phyloP scores from a whole-genome alignment of 2,329 filamentous ascomycete genomes.

The Phialophora tarda region DNA sequence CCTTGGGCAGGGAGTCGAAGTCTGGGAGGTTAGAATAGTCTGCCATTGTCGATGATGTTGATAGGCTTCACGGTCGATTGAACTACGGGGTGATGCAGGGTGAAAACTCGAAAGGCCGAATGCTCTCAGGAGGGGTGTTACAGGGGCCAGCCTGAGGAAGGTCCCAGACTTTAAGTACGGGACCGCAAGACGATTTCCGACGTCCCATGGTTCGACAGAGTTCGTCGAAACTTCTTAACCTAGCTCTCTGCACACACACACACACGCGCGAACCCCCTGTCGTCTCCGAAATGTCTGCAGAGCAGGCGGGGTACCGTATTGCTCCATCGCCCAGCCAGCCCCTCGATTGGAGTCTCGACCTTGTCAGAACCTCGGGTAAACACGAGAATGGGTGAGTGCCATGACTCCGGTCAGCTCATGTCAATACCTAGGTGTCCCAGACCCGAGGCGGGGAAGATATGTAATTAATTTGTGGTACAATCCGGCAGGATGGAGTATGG shows the following conservation, averaged over 20 bases:
- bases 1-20: constrained; percentile 54
- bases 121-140: background rate
- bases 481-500: background rate
- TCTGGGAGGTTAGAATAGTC: constrained; percentile 48
- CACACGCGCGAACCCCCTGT: too few relatives aligned
- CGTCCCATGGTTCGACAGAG: background rate
- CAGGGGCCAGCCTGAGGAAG: too few relatives aligned
- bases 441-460: constrained; percentile 1
- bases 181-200: background rate
- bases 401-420: background rate
- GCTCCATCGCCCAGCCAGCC: background rate
- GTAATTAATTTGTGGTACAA: background rate
- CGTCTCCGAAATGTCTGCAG: background rate
- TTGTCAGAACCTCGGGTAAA: constrained; percentile 15
- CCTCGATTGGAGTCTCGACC: background rate
- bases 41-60: constrained; percentile 16
- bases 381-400: background rate
- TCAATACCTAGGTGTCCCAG: background rate
- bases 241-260: background rate
- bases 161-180: background rate
- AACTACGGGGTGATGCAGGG: background rate
- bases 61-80: too few relatives aligned
- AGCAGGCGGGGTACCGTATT: constrained; percentile 9
- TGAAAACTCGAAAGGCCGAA: background rate
- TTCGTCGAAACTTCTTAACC: background rate